Evolutionary conservation across 23 red algal genomes (phyloP).

Genomic region (Gracilariopsis chorda): DNA sequence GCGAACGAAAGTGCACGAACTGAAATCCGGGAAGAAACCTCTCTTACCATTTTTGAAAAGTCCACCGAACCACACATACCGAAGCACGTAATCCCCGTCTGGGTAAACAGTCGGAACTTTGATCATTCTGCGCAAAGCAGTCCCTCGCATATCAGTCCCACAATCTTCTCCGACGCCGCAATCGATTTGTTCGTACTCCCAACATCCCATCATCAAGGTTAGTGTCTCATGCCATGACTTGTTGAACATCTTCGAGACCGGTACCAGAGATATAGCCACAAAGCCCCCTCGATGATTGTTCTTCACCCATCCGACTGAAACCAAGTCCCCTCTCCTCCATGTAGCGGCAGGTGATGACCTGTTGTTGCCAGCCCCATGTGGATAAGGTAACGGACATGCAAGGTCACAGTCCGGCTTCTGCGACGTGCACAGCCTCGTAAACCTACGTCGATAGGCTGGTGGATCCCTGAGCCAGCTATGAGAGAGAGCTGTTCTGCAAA

Average conservation of each 20-base stretch:
- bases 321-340: too few relatives aligned
- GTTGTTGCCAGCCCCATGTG: too few relatives aligned
- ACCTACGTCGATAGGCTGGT: too few relatives aligned
- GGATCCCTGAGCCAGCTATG: too few relatives aligned
- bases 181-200: not conserved
- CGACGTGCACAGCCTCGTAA: too few relatives aligned
- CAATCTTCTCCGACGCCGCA: not conserved
- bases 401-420: too few relatives aligned
- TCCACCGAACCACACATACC: not conserved
- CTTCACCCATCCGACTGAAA: not conserved
- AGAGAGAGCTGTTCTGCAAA: too few relatives aligned
- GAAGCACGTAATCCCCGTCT: not conserved
- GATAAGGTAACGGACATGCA: too few relatives aligned
- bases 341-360: too few relatives aligned
- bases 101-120: not conserved
- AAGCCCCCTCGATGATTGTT: conserved; percentile 6
- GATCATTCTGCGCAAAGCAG: not conserved
- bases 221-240: not conserved
- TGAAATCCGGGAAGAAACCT: not conserved
- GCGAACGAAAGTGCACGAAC: not conserved
- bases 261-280: not conserved
- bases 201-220: not conserved
- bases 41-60: not conserved
- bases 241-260: not conserved
- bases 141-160: not conserved